Conservation (phyloP, 495 filamentous ascomycete species). For the Annulohypoxylon nitens region DNA sequence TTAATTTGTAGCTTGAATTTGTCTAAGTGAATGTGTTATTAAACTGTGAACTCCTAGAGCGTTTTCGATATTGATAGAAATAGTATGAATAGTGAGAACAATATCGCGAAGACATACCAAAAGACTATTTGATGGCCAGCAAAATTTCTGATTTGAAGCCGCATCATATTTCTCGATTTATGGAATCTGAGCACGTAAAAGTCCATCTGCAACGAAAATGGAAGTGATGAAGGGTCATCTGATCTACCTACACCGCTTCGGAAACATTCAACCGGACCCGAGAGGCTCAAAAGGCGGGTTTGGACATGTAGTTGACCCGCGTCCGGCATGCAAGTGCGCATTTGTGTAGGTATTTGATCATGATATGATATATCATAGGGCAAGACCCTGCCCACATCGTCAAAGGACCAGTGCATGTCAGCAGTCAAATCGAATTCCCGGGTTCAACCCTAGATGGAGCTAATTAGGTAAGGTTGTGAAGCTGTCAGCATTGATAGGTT, state of each 20-base stretch:
- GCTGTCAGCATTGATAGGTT: neutral
- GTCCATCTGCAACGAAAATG: constrained; percentile 2
- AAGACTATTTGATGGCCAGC: neutral
- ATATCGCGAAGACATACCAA: neutral
- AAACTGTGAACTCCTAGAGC: neutral
- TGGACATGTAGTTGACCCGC: neutral
- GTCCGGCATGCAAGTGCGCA: neutral
- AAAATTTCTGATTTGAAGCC: neutral
- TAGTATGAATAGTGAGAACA: neutral
- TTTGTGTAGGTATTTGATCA: neutral
- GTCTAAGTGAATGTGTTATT: neutral
- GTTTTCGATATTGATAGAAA: neutral
- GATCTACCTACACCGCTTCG: constrained; percentile 16
- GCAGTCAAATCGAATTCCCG: neutral
- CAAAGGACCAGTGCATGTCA: constrained; percentile 19
- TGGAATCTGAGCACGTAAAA: neutral
- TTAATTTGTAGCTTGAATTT: no score
- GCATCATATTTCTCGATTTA: neutral
- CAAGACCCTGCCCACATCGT: neutral
- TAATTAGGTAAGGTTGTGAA: neutral
- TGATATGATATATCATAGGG: neutral
- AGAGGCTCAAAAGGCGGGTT: neutral
- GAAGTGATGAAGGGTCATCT: neutral
- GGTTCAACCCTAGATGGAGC: neutral
- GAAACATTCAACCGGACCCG: neutral